Evolutionary conservation across 148 eudicot genomes (phyloP).

Genomic region (Rhododendron vialii): DNA sequence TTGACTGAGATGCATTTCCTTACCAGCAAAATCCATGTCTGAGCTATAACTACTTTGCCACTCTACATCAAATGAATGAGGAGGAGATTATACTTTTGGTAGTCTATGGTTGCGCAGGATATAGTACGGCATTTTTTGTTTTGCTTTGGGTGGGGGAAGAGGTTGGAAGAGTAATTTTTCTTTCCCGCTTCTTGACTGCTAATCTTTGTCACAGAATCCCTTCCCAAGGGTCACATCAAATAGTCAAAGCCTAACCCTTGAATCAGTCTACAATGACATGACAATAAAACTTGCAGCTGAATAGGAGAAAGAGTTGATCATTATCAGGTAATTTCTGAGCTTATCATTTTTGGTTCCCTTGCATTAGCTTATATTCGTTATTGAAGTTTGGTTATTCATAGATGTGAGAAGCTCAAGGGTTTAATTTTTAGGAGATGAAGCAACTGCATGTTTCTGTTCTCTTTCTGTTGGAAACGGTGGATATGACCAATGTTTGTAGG

Average conservation of each 20-base stretch:
- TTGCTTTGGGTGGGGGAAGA: not conserved
- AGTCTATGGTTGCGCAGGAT: not conserved
- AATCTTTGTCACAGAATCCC: slow-evolving; percentile 1
- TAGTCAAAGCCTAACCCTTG: not conserved
- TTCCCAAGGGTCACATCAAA: not conserved
- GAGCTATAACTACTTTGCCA: not conserved
- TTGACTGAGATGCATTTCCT: not conserved
- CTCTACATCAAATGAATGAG: slow-evolving; percentile 1
- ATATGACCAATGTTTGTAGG: not conserved
- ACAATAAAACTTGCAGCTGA: not conserved
- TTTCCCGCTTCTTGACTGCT: not conserved
- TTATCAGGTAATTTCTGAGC: slow-evolving; percentile 9
- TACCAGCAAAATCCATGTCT: not conserved
- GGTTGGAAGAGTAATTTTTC: not conserved
- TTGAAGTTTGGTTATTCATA: not conserved
- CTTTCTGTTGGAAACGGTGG: not conserved
- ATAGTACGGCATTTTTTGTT: not conserved
- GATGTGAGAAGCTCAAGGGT: not conserved
- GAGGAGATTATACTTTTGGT: not conserved
- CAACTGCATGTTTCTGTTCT: not conserved
- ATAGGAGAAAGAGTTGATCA: not conserved
- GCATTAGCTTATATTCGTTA: not conserved
- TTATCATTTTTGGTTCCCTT: not conserved
- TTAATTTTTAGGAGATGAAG: not conserved
- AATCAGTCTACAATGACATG: not conserved